Conservation (phyloP, 2,329 filamentous ascomycete genomes). For the Podosphaera xanthii region DNA sequence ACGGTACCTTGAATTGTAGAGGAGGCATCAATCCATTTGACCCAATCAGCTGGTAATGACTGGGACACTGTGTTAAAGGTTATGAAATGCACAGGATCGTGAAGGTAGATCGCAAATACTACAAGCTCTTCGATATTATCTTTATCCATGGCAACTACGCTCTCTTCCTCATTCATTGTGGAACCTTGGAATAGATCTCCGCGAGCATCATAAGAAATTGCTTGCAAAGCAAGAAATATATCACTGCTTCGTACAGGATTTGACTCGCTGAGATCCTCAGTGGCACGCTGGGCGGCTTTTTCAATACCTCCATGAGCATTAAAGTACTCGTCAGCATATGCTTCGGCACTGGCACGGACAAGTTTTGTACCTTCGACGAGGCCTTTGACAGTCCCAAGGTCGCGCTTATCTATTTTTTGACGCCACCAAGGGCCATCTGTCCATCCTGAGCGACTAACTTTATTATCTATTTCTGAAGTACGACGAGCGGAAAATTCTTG, state of each 20-base stretch:
- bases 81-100: conserved; percentile 81
- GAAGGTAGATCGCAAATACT: conserved; percentile 54
- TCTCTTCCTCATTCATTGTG: conserved; percentile 31
- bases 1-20: conserved; percentile 17
- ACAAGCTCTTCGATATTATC: conserved; percentile 35
- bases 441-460: conserved; percentile 46
- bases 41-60: conserved; percentile 62
- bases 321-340: conserved; percentile 72
- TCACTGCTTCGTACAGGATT: conserved; percentile 86
- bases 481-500: conserved; percentile 57
- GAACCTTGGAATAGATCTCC: conserved; percentile 43
- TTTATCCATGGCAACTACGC: conserved; percentile 26
- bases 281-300: conserved; percentile 55
- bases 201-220: conserved; percentile 43
- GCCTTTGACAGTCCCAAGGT: conserved; percentile 59
- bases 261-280: conserved; percentile 53
- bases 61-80: conserved; percentile 70
- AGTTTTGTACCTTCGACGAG: conserved; percentile 76
- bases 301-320: conserved; percentile 55
- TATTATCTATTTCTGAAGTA: conserved; percentile 33
- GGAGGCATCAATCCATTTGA: conserved; percentile 70
- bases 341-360: conserved; percentile 69
- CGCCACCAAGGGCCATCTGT: conserved; percentile 95
- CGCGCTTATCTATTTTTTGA: conserved; percentile 42
- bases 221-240: conserved; percentile 89